phyloP scores from a whole-genome alignment of 202 grass and related monocot species.

The Setaria italica region DNA sequence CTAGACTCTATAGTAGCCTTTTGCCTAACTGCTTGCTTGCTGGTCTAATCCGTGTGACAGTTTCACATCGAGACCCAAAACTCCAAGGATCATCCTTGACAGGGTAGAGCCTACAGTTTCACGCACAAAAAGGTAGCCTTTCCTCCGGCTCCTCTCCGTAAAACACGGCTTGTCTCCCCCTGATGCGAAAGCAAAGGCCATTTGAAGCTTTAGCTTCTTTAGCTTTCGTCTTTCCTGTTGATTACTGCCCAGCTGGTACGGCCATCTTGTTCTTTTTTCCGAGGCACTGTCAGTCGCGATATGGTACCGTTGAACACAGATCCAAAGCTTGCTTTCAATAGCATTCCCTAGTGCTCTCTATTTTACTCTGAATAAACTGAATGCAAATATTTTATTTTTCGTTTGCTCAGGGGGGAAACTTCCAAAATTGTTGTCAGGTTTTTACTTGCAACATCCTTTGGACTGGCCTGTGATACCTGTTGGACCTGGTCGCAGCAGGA shows the following conservation, averaged over 20 bases:
- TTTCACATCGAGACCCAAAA: slow-evolving; percentile 39
- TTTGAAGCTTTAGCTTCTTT: slow-evolving; percentile 35
- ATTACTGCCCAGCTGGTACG: slow-evolving; percentile 29
- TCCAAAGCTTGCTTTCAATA: neutral
- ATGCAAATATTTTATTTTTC: neutral
- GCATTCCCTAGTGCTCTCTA: neutral
- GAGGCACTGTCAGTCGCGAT: neutral
- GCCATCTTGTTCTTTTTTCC: neutral
- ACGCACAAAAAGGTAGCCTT: slow-evolving; percentile 7
- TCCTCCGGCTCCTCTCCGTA: slow-evolving; percentile 33
- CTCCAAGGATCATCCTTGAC: neutral
- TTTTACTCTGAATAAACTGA: neutral
- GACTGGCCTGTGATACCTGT: neutral
- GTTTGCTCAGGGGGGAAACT: neutral
- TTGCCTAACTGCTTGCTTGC: neutral
- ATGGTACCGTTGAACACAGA: neutral
- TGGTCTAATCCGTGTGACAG: neutral
- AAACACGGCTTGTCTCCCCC: slow-evolving; percentile 39
- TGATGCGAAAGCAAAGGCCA: slow-evolving; percentile 27
- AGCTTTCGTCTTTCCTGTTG: neutral
- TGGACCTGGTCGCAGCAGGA: neutral
- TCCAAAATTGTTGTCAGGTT: neutral
- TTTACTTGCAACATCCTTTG: neutral
- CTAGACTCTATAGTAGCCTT: neutral
- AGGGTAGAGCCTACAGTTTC: neutral